Percentiles rank a stretch among this genome's conserved stretches.
Evolutionary conservation across 1,284 basidiomycete species (phyloP).

Genomic region (Hemileia vastatrix): DNA sequence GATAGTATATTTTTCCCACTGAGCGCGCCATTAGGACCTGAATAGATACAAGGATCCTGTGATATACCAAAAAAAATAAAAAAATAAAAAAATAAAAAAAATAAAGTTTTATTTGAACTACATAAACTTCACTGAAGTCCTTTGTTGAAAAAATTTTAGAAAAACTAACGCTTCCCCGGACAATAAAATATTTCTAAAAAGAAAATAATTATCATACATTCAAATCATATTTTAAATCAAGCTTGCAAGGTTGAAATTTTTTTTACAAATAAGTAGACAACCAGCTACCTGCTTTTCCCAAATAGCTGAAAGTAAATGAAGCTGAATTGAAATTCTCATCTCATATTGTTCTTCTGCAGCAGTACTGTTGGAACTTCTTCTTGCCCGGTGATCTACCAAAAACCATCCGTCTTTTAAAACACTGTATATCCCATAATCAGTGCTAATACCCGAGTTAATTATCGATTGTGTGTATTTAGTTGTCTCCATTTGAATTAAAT

Average conservation of each 20-base stretch:
- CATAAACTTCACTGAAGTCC: too few species aligned
- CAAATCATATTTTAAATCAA: too few species aligned
- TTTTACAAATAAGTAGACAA: too few species aligned
- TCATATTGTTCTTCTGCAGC: slow-evolving; percentile 10
- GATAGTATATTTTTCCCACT: slow-evolving; percentile 9
- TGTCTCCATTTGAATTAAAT: slow-evolving; percentile 17
- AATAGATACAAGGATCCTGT: slow-evolving; percentile 14
- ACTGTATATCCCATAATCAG: slow-evolving; percentile 13
- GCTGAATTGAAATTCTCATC: slow-evolving; percentile 22
- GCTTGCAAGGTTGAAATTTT: too few species aligned
- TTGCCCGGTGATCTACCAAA: slow-evolving; percentile 12
- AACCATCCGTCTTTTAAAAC: slow-evolving; percentile 17
- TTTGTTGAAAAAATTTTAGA: neutral
- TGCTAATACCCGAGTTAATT: slow-evolving; percentile 16
- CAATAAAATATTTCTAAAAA: slow-evolving; percentile 9
- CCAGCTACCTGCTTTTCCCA: slow-evolving; percentile 23
- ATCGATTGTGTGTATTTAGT: slow-evolving; percentile 12
- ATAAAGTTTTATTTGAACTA: too few species aligned
- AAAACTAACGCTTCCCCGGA: slow-evolving; percentile 12
- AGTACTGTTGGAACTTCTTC: neutral
- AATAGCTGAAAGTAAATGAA: slow-evolving; percentile 15
- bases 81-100: neutral
- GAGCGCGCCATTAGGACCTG: slow-evolving; percentile 15
- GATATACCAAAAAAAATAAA: neutral
- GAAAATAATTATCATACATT: neutral